Conservation (phyloP, 257 asterid genomes). For the Capsicum rhomboideum region DNA sequence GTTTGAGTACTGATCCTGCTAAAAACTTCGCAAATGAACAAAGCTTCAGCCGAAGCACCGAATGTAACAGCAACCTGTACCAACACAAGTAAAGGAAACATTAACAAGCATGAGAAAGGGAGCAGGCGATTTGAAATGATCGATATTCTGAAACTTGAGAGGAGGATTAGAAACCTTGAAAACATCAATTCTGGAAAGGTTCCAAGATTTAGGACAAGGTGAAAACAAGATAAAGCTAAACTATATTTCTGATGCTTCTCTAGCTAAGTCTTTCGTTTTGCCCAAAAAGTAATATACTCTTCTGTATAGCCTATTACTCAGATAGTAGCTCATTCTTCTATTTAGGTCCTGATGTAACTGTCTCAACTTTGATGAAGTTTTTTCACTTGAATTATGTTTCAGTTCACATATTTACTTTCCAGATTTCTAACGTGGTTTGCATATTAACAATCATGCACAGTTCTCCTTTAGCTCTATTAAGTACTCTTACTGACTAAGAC, state of each 20-base stretch:
- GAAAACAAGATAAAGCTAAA: no score
- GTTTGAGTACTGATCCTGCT: no score
- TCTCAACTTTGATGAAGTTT: not conserved
- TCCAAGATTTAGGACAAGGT: no score
- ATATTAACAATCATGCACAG: not conserved
- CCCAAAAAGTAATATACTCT: not conserved
- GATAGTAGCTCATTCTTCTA: not conserved
- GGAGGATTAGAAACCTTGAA: no score
- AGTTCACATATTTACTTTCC: not conserved
- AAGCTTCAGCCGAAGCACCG: no score
- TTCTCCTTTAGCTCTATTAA: not conserved
- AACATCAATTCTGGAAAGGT: no score
- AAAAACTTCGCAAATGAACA: no score
- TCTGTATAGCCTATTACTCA: not conserved
- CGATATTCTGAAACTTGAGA: not conserved
- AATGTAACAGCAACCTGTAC: no score
- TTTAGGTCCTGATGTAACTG: not conserved
- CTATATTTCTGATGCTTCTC: not conserved
- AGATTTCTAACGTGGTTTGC: not conserved
- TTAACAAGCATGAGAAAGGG: not conserved
- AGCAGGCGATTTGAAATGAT: no score
- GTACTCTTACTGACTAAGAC: not conserved
- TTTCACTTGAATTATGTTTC: not conserved
- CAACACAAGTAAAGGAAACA: no score
- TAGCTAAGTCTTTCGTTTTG: not conserved